Evolutionary conservation across 208 protist species (phyloP), one percentile per base, ranked within the genome.

Genomic region (Balamuthia mandrillaris): DNA sequence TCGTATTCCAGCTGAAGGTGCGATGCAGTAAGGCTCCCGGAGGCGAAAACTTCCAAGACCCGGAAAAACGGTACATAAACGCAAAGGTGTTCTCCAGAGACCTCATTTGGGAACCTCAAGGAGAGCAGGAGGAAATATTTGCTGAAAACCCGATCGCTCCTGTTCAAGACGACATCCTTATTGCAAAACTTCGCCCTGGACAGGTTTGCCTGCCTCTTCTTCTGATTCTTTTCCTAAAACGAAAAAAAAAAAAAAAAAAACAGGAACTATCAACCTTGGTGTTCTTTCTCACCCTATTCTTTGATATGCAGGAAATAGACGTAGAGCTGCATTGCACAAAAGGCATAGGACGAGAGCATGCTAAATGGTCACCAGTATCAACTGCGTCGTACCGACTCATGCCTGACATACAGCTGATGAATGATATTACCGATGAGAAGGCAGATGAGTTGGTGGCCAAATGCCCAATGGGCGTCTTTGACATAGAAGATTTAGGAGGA

Each of bases 321-420:
- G 88, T 99, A 33, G 96, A 98, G 86, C 87, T 98, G 39, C 94
- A 96, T 65, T 95, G 94, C n/a, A 91, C 97, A 16, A 98, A 98
- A 87, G 97, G 98, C 21, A 94, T 98, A 68, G 98, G 98, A 58
- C 94, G 92, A 51, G 93, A 94, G 24, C 98, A 99, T 90, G 95
- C 98, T 51, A 99, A 99, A 92, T 99, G 97, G 96, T 95, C 94
- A 14, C 98, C 98, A 0, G 98, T 98, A 37, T 95, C 96, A 12
- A 96, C 96, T 12, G 98, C 97, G 61, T 96, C 95, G 60, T 99
- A 99, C 90, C 92, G 90, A 72, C 93, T 99, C 78, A 88, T 97
- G 66, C 98, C 98, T 2, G 88, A 94, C 18, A 97, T 99, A 54
- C 81, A 98, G 24, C 81, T 94, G 0, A 90, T 94, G 79, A 52